A percentile compares a stretch with the other conserved stretches of the same genome.
phyloP scores from a whole-genome alignment of 2,329 filamentous ascomycete genomes.

The Aschersonia sp. region DNA sequence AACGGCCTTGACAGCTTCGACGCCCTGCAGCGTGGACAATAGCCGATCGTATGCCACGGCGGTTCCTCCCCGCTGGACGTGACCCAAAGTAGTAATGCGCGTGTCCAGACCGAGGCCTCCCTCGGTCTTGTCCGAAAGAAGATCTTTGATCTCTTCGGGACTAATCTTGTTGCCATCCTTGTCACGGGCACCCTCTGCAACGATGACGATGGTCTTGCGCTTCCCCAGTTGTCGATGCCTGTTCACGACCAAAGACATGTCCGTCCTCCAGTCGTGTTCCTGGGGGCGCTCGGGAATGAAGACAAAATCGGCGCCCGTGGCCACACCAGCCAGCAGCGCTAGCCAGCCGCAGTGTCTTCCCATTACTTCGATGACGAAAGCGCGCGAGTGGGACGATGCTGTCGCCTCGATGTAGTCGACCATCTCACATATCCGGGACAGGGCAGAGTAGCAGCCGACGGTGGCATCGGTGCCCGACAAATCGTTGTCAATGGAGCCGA shows the following conservation, averaged over 20 bases:
- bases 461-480: conserved; percentile 94
- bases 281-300: conserved; percentile 94
- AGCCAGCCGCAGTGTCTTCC: conserved; percentile 96
- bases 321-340: conserved; percentile 88
- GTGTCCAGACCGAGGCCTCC: conserved; percentile 70
- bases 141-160: conserved; percentile 67
- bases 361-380: conserved; percentile 98
- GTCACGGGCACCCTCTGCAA: conserved; percentile 89
- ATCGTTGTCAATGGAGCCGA: conserved; percentile 97
- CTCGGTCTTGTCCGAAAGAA: conserved; percentile 59
- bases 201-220: conserved; percentile 94
- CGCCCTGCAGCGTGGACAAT: conserved; percentile 82
- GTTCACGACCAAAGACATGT: conserved; percentile 69
- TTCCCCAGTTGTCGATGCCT: conserved; percentile 82
- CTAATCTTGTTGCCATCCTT: conserved; percentile 71
- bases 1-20: conserved; percentile 85
- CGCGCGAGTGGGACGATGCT: conserved; percentile 82
- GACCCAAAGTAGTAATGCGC: conserved; percentile 83
- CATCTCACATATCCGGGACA: conserved; percentile 85
- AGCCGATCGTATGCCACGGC: conserved; percentile 91
- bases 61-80: conserved; percentile 90
- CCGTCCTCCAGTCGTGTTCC: conserved; percentile 71
- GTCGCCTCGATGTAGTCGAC: conserved; percentile 96
- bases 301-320: conserved; percentile 88
- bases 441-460: conserved; percentile 89